Evolutionary conservation across 306 rosid genomes (phyloP).

Genomic region (Pueraria montana): DNA sequence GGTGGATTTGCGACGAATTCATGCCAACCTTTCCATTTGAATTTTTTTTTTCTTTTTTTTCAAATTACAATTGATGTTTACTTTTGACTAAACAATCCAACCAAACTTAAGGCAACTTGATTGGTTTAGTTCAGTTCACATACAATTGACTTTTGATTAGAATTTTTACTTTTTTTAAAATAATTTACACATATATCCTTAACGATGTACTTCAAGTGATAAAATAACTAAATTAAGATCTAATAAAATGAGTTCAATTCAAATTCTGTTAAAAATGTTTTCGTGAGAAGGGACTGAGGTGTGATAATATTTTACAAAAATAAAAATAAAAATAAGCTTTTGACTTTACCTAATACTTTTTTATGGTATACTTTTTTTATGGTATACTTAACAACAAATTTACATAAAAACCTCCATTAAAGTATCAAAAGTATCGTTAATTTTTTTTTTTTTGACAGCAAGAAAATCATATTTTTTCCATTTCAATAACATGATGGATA

Average conservation of each 20-base stretch:
- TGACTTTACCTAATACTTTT: neutral
- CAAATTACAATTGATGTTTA: neutral
- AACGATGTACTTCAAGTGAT: neutral
- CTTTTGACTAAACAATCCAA: neutral
- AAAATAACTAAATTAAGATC: neutral
- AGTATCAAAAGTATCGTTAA: neutral
- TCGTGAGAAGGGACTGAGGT: neutral
- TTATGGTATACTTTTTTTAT: neutral
- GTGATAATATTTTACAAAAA: neutral
- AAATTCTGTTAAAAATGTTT: neutral
- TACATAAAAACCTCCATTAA: neutral
- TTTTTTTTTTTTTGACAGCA: too few relatives aligned
- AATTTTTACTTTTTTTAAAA: neutral
- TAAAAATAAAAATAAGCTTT: neutral
- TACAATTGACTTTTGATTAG: slow-evolving; percentile 2
- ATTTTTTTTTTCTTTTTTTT: neutral
- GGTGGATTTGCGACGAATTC: neutral
- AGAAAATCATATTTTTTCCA: too few relatives aligned
- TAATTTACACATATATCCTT: neutral
- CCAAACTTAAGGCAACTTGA: slow-evolving; percentile 2
- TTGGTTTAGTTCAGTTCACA: neutral
- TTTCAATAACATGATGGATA: too few relatives aligned
- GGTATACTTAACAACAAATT: neutral
- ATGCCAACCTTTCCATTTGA: neutral
- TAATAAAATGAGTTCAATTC: neutral